These are phyloP conservation scores for Nepenthes alata DNA, from an alignment of 179 eudicot genomes.

Conservation along the genomic window DNA sequence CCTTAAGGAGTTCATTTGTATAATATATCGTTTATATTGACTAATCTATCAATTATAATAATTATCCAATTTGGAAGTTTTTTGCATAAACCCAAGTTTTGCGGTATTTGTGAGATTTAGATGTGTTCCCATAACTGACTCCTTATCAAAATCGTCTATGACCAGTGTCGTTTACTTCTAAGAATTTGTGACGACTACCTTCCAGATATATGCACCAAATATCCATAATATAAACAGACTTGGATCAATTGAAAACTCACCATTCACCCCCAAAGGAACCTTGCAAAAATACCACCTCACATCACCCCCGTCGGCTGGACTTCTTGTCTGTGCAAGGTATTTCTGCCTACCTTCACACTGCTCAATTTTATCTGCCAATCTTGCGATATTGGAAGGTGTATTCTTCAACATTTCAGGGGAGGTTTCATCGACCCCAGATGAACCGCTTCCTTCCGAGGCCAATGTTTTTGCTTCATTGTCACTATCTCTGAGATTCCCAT, in stretches of 20 bases:
- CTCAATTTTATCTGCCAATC: constrained; percentile 74
- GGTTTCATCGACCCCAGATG: constrained; percentile 28
- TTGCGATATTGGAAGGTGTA: constrained; percentile 71
- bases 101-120: too few relatives aligned
- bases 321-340: constrained; percentile 78
- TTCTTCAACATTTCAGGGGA: constrained; percentile 75
- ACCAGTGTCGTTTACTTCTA: too few relatives aligned
- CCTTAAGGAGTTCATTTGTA: too few relatives aligned
- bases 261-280: constrained; percentile 56
- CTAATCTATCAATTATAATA: too few relatives aligned
- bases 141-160: too few relatives aligned
- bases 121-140: too few relatives aligned
- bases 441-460: constrained; percentile 7
- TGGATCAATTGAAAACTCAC: constrained; percentile 29
- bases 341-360: constrained; percentile 80
- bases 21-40: too few relatives aligned
- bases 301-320: constrained; percentile 95
- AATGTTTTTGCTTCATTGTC: constrained; percentile 6
- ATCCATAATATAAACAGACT: neutral
- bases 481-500: constrained; percentile 9
- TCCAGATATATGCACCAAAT: too few relatives aligned
- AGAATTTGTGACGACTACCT: too few relatives aligned
- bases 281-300: constrained; percentile 96
- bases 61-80: too few relatives aligned
- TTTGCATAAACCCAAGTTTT: too few relatives aligned